phyloP scores from a whole-genome alignment of 2,329 filamentous ascomycete genomes.

The Exophiala sp. region DNA sequence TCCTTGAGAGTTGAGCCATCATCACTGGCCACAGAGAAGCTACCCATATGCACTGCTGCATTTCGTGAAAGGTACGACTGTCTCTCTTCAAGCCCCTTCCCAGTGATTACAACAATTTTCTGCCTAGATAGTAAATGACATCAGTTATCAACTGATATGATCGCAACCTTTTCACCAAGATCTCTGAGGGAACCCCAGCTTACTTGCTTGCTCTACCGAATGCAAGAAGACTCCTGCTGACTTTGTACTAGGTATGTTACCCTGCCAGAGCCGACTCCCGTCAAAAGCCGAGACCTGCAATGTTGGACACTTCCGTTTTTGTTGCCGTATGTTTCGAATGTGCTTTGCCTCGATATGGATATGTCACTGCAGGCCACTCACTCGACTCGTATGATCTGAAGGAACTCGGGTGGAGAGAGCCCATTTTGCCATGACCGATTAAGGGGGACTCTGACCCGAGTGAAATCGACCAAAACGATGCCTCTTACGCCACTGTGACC shows the following conservation, averaged over 20 bases:
- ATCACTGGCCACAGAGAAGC: neutral
- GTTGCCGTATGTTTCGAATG: too few relatives aligned
- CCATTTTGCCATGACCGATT: too few relatives aligned
- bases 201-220: neutral
- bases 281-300: too few relatives aligned
- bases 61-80: neutral
- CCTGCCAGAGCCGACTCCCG: too few relatives aligned
- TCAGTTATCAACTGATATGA: conserved; percentile 48
- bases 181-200: conserved; percentile 55
- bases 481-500: too few relatives aligned
- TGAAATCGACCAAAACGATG: too few relatives aligned
- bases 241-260: conserved; percentile 7
- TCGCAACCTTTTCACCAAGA: conserved; percentile 62
- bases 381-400: too few relatives aligned
- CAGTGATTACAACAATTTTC: conserved; percentile 62
- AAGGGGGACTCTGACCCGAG: too few relatives aligned
- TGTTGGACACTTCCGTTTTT: too few relatives aligned
- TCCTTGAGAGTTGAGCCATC: neutral
- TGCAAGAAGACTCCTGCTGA: conserved; percentile 8
- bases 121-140: conserved; percentile 68
- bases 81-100: conserved; percentile 34
- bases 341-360: too few relatives aligned
- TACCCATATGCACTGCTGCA: neutral
- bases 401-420: too few relatives aligned
- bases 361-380: too few relatives aligned